Evolutionary conservation across 805 yeast species (phyloP).

Genomic region (Scheffersomyces amazonensis): DNA sequence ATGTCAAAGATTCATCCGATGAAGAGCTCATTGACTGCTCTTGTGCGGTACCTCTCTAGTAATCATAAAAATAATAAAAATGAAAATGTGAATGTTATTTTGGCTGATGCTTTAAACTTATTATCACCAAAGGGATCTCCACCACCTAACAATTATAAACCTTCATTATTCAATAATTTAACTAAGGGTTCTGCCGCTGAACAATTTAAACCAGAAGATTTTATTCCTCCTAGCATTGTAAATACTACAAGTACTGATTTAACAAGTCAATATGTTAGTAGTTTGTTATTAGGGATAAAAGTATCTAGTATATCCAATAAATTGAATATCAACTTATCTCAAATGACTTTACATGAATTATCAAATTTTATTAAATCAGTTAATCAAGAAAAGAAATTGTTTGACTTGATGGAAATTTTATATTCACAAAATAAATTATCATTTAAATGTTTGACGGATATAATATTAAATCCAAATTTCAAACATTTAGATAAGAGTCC

Average conservation of each 20-base stretch:
- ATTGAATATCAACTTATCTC: slow-evolving; percentile 10
- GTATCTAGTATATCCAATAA: slow-evolving; percentile 4
- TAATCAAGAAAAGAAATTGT: slow-evolving; percentile 14
- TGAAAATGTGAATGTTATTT: slow-evolving; percentile 12
- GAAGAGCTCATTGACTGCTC: no score
- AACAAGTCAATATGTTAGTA: slow-evolving; percentile 10
- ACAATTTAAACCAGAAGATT: slow-evolving; percentile 15
- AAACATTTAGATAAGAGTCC: slow-evolving; percentile 16
- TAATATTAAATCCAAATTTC: slow-evolving; percentile 25
- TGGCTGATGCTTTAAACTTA: slow-evolving; percentile 38
- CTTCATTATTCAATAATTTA: slow-evolving; percentile 29
- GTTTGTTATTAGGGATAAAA: slow-evolving; percentile 24
- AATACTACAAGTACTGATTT: background rate
- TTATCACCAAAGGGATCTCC: slow-evolving; percentile 20
- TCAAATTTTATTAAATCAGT: slow-evolving; percentile 15
- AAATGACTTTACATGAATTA: slow-evolving; percentile 15
- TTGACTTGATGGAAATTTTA: slow-evolving; percentile 20
- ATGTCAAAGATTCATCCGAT: no score
- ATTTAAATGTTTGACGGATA: slow-evolving; percentile 20
- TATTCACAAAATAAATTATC: slow-evolving; percentile 23
- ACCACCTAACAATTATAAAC: slow-evolving; percentile 17
- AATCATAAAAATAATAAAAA: background rate
- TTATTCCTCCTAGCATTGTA: slow-evolving; percentile 1
- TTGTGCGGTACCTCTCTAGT: background rate
- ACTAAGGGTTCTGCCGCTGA: slow-evolving; percentile 32